These are phyloP conservation scores for Oryza meyeriana DNA, from an alignment of 176 grass and related monocot genomes.

Conservation along the genomic window DNA sequence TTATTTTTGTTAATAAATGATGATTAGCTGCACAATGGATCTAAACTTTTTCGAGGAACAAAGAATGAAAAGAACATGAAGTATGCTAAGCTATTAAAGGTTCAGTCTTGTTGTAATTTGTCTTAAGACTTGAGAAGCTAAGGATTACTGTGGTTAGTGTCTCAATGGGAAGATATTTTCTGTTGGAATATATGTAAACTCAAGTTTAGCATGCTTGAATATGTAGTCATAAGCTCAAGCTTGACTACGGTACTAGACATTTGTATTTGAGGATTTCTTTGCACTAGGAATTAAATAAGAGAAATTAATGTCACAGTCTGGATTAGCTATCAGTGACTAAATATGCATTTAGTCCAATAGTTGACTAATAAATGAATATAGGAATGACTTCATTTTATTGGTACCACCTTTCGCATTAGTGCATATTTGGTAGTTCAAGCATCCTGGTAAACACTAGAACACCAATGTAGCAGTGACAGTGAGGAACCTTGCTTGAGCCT, in stretches of 20 bases:
- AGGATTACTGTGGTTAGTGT: not conserved
- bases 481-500: not conserved
- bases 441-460: not conserved
- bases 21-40: not conserved
- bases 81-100: not conserved
- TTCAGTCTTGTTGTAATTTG: not conserved
- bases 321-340: constrained; percentile 6
- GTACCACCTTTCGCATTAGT: not conserved
- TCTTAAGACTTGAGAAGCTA: not conserved
- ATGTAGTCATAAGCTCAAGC: constrained; percentile 2
- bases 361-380: not conserved
- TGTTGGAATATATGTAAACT: not conserved
- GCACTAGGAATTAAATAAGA: not conserved
- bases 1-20: not conserved
- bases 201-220: constrained; percentile 14
- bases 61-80: constrained; percentile 14
- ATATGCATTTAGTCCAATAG: not conserved
- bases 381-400: not conserved
- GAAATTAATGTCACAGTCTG: not conserved
- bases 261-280: constrained; percentile 28
- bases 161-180: no score
- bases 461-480: not conserved
- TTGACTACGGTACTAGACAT: not conserved
- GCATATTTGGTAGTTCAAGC: not conserved
- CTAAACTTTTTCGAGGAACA: not conserved